Evolutionary conservation across 2,329 filamentous ascomycete genomes (phyloP).

Genomic region (Cladophialophora exuberans): DNA sequence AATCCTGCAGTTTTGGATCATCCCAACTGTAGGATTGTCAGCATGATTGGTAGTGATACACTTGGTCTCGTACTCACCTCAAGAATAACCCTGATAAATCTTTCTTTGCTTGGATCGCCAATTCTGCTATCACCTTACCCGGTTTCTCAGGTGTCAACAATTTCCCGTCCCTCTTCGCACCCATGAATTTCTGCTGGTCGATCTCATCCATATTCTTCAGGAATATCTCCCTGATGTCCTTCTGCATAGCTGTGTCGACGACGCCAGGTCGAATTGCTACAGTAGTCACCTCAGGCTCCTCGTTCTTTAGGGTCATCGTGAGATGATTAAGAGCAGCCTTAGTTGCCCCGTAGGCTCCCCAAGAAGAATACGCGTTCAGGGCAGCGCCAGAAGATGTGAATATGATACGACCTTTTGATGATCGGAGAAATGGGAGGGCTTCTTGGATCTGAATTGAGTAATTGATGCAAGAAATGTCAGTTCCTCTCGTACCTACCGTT

Average conservation of each 20-base stretch:
- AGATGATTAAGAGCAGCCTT: slow-evolving; percentile 86
- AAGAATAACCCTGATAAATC: slow-evolving; percentile 77
- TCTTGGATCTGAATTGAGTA: slow-evolving; percentile 63
- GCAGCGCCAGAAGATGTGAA: slow-evolving; percentile 82
- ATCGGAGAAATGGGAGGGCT: slow-evolving; percentile 69
- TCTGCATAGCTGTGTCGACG: slow-evolving; percentile 89
- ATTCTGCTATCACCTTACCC: slow-evolving; percentile 79
- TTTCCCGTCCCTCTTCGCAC: slow-evolving; percentile 69
- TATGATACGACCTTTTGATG: slow-evolving; percentile 70
- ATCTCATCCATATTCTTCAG: slow-evolving; percentile 61
- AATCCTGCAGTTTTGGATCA: slow-evolving; percentile 30
- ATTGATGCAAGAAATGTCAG: not conserved
- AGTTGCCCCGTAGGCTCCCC: slow-evolving; percentile 79
- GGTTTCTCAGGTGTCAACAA: slow-evolving; percentile 82
- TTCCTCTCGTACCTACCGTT: not conserved
- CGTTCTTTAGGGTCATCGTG: slow-evolving; percentile 69
- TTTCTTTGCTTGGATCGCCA: slow-evolving; percentile 67
- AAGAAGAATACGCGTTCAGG: slow-evolving; percentile 65
- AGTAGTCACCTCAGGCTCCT: slow-evolving; percentile 76
- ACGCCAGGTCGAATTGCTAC: slow-evolving; percentile 77
- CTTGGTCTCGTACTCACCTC: slow-evolving; percentile 17
- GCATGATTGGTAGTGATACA: not conserved
- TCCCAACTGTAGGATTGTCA: slow-evolving; percentile 30
- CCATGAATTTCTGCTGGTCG: slow-evolving; percentile 67
- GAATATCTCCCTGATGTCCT: slow-evolving; percentile 75